Evolutionary conservation across 2,329 filamentous ascomycete genomes (phyloP), one percentile per base, ranked within the genome.

Genomic region (Diplodia corticola): DNA sequence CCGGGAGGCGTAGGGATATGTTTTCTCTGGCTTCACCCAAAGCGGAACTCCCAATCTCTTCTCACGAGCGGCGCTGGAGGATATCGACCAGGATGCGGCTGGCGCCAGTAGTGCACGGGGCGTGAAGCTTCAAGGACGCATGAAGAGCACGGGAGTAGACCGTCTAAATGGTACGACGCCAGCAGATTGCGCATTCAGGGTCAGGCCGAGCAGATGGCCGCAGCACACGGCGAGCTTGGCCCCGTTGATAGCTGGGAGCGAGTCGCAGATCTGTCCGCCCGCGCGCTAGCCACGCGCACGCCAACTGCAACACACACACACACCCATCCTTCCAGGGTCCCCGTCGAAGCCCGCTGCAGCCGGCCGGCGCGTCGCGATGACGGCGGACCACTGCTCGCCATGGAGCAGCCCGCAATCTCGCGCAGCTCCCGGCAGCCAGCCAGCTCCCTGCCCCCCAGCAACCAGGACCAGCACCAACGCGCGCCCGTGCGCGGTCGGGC

Each of bases 81-180:
- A 49, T 61, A 40, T 33, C 10, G 44, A 17, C 57, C 57, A 49
- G 57, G 57, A 28, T 61, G 48, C 57, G 40, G 55, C 35, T 60
- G 55, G 55, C 55, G 55, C 55, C 55, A 60, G 40, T 44, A 44
- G 57, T 61, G 57, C 57, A 61, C 57, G 57, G 57, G 37, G 57
- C 57, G 57, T 49, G 49, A 63, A 63, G 60, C 60, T 63, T 63
- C 48, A 53, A 40, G 48, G 60, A 63, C 48, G 60, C 60, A 63
- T 63, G 60, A 63, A 63, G 60, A 63, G 60, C 60, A 63, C 60
- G 60, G 60, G 60, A 63, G 49, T 22, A 63, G 60, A 63, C 60
- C 60, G 60, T 63, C 60, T 63, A 63, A 51, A 63, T 63, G 60
- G 60, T 63, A 63, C 60, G 60, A 63, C 60, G 60, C 48, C 60